Evolutionary conservation across 495 filamentous ascomycete genomes (phyloP), one percentile per base, ranked within the genome.

Genomic region (Astrocystis sublimbata): DNA sequence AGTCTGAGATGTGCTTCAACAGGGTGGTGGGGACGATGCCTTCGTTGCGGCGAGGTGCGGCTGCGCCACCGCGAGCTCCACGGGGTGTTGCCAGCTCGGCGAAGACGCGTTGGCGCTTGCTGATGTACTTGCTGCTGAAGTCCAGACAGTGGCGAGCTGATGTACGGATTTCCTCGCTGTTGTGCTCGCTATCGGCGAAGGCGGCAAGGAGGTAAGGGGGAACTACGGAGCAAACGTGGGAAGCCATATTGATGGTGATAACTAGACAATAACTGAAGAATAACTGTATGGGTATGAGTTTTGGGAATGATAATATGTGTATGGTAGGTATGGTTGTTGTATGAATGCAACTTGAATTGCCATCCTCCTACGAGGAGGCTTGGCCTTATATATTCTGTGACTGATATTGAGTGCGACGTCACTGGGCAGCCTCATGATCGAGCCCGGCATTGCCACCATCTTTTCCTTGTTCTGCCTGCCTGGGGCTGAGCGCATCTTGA

Each of bases 181-280:
- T 71, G 46, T 64, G 45, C 35, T 66, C 65, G 50, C 68, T 71
- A 4, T 73, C 68, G 41, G 69, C 69, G 47, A 78, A 73, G 59
- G 73, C 69, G 51, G 47, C 58, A 26, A 78, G 73, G 24, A 78
- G 66, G 56, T 78, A 73, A 2, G 76, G 74, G 4, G 76, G 76
- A 21, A 76, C 73, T 33, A 76, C 70, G 38, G 58, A 69, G 63
- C 76, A 76, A 47, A 75, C 63, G 30, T 71, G 46, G 58, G 51
- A 52, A 26, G 67, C 61, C 69, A 72, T 72, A 13, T 68, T 72
- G 59, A n/a, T n/a, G n/a, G n/a, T n/a, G n/a, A n/a, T n/a, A n/a
- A n/a, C n/a, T n/a, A n/a, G n/a, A n/a, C n/a, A n/a, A n/a, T n/a
- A n/a, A n/a, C n/a, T n/a, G 45, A 54, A 58, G 19, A 40, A 15